Base-by-base conservation (phyloP, 768 basidiomycete genomes). In the Lactarius sp. region DNA sequence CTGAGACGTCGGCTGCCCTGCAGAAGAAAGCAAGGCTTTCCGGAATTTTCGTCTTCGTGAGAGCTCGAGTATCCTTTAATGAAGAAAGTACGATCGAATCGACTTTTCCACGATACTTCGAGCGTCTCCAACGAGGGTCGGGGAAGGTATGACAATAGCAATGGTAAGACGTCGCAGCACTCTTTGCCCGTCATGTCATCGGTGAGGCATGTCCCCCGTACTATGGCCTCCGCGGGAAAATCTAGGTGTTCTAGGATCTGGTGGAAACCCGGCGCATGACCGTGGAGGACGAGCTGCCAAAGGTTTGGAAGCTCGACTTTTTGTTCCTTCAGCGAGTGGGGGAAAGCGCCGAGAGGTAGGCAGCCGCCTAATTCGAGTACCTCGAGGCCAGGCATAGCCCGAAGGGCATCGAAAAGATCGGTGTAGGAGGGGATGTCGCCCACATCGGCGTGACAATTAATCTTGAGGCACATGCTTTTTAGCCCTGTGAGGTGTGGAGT, bases 51-150 rank as follows among this genome's bases (percentile, higher is more conserved):
- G 1, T 64, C 62, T 56, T 56, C 63, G 3, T 36, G 22, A 12
- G 59, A 55, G 22, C 59, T 44, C 18, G 63, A 55, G 46, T 60
- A 52, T 31, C 63, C 63, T 5, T 18, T 22, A 49, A 64, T 56
- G 34, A 39, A 6, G 16, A 64, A 64, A 7, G 12, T 13, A 41
- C 63, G 63, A 18, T 60, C 58, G 51, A 50, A 64, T 20, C 41
- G 63, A 27, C 51, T 7, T 18, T 54, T 41, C 63, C 63, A 64
- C 13, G 63, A 60, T 44, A 64, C 59, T 53, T 44, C 36, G 33
- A 64, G 63, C 18, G 63, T 64, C 49, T 53, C 63, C 16, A 64
- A 13, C 6, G 63, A 60, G 9, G 63, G 59, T 22, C 54, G 59
- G 14, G 63, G 63, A 22, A 64, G 63, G 39, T 53, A 49, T 20